Evolutionary conservation across 805 yeast species (phyloP).

Genomic region (Candida insectorum): DNA sequence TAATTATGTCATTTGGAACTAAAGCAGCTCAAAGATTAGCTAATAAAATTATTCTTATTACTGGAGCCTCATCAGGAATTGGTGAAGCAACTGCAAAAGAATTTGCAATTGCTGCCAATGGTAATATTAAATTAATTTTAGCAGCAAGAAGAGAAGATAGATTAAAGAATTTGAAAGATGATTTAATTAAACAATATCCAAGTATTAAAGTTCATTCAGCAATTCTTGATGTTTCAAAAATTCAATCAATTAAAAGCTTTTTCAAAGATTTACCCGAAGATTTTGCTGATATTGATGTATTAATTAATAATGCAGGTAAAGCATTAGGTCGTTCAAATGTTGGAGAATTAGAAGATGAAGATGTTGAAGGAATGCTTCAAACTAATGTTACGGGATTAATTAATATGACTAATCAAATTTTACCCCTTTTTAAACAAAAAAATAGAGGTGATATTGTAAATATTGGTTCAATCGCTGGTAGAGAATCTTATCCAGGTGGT

Average conservation of each 20-base stretch:
- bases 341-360: slow-evolving; percentile 27
- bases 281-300: slow-evolving; percentile 34
- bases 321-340: slow-evolving; percentile 33
- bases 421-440: slow-evolving; percentile 33
- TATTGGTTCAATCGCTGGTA: slow-evolving; percentile 37
- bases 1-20: slow-evolving; percentile 31
- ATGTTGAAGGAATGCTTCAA: slow-evolving; percentile 33
- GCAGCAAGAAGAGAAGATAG: slow-evolving; percentile 36
- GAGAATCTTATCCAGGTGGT: slow-evolving; percentile 38
- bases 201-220: slow-evolving; percentile 27
- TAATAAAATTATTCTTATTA: slow-evolving; percentile 32
- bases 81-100: slow-evolving; percentile 41
- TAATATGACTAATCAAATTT: slow-evolving; percentile 33
- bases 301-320: slow-evolving; percentile 39
- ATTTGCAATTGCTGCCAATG: slow-evolving; percentile 37
- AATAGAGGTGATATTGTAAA: slow-evolving; percentile 36
- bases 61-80: slow-evolving; percentile 43
- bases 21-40: slow-evolving; percentile 39
- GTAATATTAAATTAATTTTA: slow-evolving; percentile 32
- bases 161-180: slow-evolving; percentile 21
- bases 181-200: slow-evolving; percentile 22
- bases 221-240: slow-evolving; percentile 28
- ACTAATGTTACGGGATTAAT: slow-evolving; percentile 38
- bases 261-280: slow-evolving; percentile 27
- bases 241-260: slow-evolving; percentile 25